Base-by-base conservation (phyloP, 2,329 filamentous ascomycete species). In the Cercospora berteroae region DNA sequence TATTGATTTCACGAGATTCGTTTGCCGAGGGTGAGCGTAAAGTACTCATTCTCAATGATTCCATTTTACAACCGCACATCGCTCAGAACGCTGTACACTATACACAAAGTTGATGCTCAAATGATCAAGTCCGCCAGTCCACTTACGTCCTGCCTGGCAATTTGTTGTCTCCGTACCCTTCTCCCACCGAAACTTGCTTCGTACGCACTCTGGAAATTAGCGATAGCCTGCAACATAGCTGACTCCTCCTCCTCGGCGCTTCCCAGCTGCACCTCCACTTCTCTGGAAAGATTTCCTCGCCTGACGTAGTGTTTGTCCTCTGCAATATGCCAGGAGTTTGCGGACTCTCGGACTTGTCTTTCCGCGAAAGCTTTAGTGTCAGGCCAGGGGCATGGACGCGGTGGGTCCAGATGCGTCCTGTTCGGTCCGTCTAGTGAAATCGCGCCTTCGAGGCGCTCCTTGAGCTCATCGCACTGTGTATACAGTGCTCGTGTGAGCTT, bases 281-380 rank as follows among this genome's bases (percentile, higher is more conserved):
- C 82, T 67, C 80, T 82, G 16, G 78, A 80, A 10, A 77, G 77
- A 48, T 80, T 79, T 1, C 81, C 81, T 16, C 81, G 77, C 23
- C 80, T 79, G 33, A 87, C 81, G 72, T 80, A 85, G 68, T 86
- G 82, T 60, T 75, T 79, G 1, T 77, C 79, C 31, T 80, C 77
- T 60, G 80, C 78, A 7, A 74, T 70, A 23, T 80, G 80, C 85
- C 85, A 87, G 36, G 81, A 82, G 25, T 73, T 75, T 18, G 87
- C 71, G 48, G 80, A 80, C 0, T 80, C 74, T 39, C 79, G 74
- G 3, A 87, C 72, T 27, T 84, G 82, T 36, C 79, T 79, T 2
- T 76, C 75, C 7, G 70, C 67, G 56, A 71, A 76, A 7, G 42
- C 63, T 39, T 63, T 64, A 4, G 74, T 75, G 36, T 76, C 74